Percentiles rank a stretch among this genome's conserved stretches.
These are phyloP conservation scores for Hygrophoropsis aurantiaca DNA, from an alignment of 768 basidiomycete species.

Conservation along the genomic window DNA sequence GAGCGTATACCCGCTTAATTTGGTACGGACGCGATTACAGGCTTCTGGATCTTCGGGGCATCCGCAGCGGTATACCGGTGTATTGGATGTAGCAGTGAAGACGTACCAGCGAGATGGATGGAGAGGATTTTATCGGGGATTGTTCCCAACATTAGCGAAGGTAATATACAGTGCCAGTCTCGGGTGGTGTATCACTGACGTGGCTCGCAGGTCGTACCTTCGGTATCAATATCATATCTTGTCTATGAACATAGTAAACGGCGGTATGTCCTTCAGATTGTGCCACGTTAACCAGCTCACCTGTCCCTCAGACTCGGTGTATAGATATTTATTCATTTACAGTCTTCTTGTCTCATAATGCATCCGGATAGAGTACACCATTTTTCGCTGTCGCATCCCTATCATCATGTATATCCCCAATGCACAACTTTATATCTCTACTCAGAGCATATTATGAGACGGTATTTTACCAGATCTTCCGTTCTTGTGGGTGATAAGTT, in stretches of 20 bases:
- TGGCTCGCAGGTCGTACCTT: constrained; percentile 76
- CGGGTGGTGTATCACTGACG: constrained; percentile 5
- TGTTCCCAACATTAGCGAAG: constrained; percentile 92
- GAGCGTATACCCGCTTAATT: constrained; percentile 88
- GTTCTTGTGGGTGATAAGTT: neutral
- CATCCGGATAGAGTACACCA: constrained; percentile 22
- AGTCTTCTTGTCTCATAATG: constrained; percentile 14
- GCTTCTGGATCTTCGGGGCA: constrained; percentile 96
- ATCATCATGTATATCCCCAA: constrained; percentile 25
- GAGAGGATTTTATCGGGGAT: constrained; percentile 91
- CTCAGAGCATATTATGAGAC: constrained; percentile 10
- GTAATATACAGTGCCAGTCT: constrained; percentile 32
- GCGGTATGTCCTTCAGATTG: constrained; percentile 44
- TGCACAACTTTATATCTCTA: constrained; percentile 13
- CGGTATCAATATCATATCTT: constrained; percentile 95
- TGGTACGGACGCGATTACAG: constrained; percentile 92
- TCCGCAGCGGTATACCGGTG: constrained; percentile 87
- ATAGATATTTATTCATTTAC: constrained; percentile 30
- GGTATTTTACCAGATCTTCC: neutral
- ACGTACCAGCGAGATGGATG: constrained; percentile 87
- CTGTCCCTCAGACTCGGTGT: constrained; percentile 55
- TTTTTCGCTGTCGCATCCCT: constrained; percentile 22
- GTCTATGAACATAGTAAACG: constrained; percentile 89
- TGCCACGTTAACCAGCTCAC: constrained; percentile 7
- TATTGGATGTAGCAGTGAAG: constrained; percentile 76